Conservation (phyloP, 1,139 yeast genomes). For the Yamadazyma oceani region DNA sequence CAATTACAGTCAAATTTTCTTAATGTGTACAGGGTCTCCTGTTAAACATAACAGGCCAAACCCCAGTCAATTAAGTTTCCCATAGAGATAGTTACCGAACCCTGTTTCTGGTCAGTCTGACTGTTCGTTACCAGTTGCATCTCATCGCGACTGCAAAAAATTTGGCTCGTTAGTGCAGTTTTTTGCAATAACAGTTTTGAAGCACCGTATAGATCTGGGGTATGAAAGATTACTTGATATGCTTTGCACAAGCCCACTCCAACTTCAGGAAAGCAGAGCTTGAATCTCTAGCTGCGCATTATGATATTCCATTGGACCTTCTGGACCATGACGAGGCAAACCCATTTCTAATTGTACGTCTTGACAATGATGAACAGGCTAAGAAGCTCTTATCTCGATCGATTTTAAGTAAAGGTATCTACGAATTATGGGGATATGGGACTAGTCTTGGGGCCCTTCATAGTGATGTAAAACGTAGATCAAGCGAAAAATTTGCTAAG, state of each 20-base stretch:
- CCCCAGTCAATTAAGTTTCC: too few relatives aligned
- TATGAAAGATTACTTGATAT: constrained; percentile 65
- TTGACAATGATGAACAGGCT: constrained; percentile 71
- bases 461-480: constrained; percentile 39
- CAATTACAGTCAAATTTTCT: too few relatives aligned
- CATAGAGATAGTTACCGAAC: too few relatives aligned
- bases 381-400: constrained; percentile 61
- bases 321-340: constrained; percentile 53
- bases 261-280: constrained; percentile 80
- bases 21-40: too few relatives aligned
- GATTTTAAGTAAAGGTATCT: constrained; percentile 70
- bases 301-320: constrained; percentile 59
- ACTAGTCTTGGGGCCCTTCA: constrained; percentile 57
- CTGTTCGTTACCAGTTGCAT: not conserved
- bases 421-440: constrained; percentile 85
- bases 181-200: too few relatives aligned
- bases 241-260: constrained; percentile 82
- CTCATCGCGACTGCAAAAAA: constrained; percentile 4
- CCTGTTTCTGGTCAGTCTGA: too few relatives aligned
- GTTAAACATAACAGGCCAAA: too few relatives aligned
- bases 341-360: constrained; percentile 72
- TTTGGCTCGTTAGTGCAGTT: too few relatives aligned
- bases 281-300: constrained; percentile 74
- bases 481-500: constrained; percentile 26
- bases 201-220: constrained; percentile 5